Percentiles rank a stretch among this genome's conserved stretches.
Conservation (phyloP, 805 yeast species). For the Candida pseudoglaebosa region DNA sequence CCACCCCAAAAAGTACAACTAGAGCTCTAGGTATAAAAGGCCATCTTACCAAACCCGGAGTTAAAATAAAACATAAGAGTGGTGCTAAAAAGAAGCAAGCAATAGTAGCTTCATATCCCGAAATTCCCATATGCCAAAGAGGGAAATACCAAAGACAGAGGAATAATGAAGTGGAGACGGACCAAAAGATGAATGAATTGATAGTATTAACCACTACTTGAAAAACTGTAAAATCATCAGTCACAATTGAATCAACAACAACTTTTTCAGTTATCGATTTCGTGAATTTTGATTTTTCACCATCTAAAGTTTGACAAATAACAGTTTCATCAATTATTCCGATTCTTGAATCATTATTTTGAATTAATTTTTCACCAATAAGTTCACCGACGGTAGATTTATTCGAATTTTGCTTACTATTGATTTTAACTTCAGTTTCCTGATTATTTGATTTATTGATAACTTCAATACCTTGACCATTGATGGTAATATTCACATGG, state of each 20-base stretch:
- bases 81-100: slow-evolving; percentile 54
- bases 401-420: too few relatives aligned
- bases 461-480: slow-evolving; percentile 21
- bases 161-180: slow-evolving; percentile 74
- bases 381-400: slow-evolving; percentile 15
- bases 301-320: too few relatives aligned
- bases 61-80: slow-evolving; percentile 40
- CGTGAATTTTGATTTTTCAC: neutral
- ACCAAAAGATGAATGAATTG: slow-evolving; percentile 82
- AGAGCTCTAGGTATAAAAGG: slow-evolving; percentile 55
- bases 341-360: slow-evolving; percentile 3
- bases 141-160: slow-evolving; percentile 97
- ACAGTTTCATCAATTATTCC: too few relatives aligned
- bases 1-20: slow-evolving; percentile 65
- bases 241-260: neutral
- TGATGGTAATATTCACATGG: slow-evolving; percentile 49
- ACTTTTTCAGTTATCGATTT: neutral
- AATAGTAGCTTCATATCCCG: slow-evolving; percentile 84
- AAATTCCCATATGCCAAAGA: slow-evolving; percentile 95
- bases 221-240: slow-evolving; percentile 25
- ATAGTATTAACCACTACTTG: slow-evolving; percentile 43
- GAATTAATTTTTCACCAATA: slow-evolving; percentile 2
- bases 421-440: too few relatives aligned
- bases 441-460: slow-evolving; percentile 5
- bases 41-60: slow-evolving; percentile 30